Conservation (phyloP, 352 stramenopile species). For the Globisporangium nagaii region DNA sequence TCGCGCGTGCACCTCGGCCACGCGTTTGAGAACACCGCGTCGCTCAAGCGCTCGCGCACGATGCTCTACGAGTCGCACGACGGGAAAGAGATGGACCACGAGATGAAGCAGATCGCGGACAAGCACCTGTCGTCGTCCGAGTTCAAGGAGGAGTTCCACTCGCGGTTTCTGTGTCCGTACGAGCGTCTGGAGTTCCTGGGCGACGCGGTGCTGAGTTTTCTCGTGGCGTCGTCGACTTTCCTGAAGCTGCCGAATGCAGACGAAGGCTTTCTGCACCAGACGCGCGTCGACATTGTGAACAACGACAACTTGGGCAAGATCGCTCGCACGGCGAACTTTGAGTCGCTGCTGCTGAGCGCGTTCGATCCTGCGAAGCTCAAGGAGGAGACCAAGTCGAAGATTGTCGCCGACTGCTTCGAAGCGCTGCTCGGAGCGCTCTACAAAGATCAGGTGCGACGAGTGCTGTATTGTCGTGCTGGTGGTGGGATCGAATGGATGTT, state of each 20-base stretch:
- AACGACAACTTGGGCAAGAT: slow-evolving; percentile 77
- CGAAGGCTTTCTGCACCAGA: slow-evolving; percentile 68
- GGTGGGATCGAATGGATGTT: too few species aligned
- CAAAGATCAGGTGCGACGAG: slow-evolving; percentile 59
- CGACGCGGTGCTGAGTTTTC: slow-evolving; percentile 78
- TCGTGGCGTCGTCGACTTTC: slow-evolving; percentile 76
- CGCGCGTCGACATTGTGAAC: slow-evolving; percentile 68
- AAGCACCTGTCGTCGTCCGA: slow-evolving; percentile 52
- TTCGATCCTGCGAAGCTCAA: slow-evolving; percentile 58
- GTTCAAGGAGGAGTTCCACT: slow-evolving; percentile 77
- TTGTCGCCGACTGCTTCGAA: slow-evolving; percentile 80
- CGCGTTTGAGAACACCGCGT: slow-evolving; percentile 57
- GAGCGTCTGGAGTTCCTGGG: slow-evolving; percentile 83
- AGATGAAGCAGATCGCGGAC: slow-evolving; percentile 47
- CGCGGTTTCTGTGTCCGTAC: slow-evolving; percentile 72
- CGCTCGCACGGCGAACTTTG: slow-evolving; percentile 66
- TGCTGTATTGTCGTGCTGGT: not conserved
- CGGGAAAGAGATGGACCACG: slow-evolving; percentile 22
- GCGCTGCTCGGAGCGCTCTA: slow-evolving; percentile 76
- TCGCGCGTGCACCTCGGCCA: slow-evolving; percentile 73
- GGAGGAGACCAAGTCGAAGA: slow-evolving; percentile 58
- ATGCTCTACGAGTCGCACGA: slow-evolving; percentile 30
- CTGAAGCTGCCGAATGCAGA: slow-evolving; percentile 64
- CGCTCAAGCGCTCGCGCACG: slow-evolving; percentile 54
- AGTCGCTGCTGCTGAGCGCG: slow-evolving; percentile 62